Base-by-base conservation (phyloP, 2,329 filamentous ascomycete species). In the Cladosporium sp. region DNA sequence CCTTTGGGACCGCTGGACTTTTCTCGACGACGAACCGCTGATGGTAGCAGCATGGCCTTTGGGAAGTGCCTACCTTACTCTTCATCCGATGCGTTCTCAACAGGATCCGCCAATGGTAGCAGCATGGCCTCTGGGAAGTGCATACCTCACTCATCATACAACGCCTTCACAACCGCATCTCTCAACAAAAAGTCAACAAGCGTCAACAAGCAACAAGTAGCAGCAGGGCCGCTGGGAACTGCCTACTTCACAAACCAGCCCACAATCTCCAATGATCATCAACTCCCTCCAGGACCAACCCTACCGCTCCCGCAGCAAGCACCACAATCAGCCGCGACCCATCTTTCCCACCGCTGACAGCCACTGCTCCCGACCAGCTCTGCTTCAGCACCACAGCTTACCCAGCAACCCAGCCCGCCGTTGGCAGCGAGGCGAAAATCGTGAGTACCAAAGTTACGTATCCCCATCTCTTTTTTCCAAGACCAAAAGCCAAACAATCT, bases 151-250 rank as follows among this genome's bases (percentile, higher is more conserved):
- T 14, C 9, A 19, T n/a, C 16, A 42, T 19, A 4, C 40, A 38
- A 14, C 10, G 8, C n/a, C 35, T 38, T 16, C 13, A 14, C 35
- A 38, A n/a, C 8, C 8, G 35, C 9, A 38, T 13, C 22, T 14
- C 35, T 38, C 35, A 14, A 18, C 11, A 14, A n/a, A 38, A 28
- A 28, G 22, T 28, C 22, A 28, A 28, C 18, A 34, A 37, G 33
- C 44, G 31, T 42, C 46, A 42, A 49, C 8, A 34, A 42, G 8
- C 46, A 49, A 31, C 37, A 49, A 41, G 38, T 42, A 42, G 46
- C 46, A 49, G 46, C 46, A 42, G 46, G 37, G 38, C 46, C 38
- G 28, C 33, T 49, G 46, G 46, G 46, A 49, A 49, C 46, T 42
- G 46, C 46, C 46, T 49, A 42, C 31, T 49, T 41, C 31, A 16